Evolutionary conservation across 768 basidiomycete genomes (phyloP), one percentile per base, ranked within the genome.

Genomic region (Naganishia onofrii): DNA sequence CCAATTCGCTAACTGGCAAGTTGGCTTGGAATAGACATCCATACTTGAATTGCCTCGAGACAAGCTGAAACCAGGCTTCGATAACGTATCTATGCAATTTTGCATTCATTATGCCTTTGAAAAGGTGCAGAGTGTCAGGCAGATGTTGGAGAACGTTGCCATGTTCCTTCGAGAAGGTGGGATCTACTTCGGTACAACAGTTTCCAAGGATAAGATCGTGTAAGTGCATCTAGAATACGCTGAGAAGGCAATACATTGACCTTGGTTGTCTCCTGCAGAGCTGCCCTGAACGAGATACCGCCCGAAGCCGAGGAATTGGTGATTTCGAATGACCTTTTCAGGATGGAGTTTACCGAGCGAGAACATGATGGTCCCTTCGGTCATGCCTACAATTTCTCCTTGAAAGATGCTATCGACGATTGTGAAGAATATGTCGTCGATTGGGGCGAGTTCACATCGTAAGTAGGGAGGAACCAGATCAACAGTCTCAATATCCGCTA

Each of bases 71-170:
- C 84, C 85, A 34, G 88, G 88, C 6, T 96, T 96, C 77, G 96
- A 98, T 77, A 91, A 93, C 68, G 93, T 98, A 6, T 91, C 92
- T 2, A 92, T 97, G 92, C 96, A 99, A 79, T 99, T 99, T 80
- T 98, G 96, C 81, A 97, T 99, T 91, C 96, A 99, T 80, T 98
- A 99, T 77, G 96, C 96, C 9, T 98, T 99, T 79, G 93, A 98
- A 80, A 89, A 86, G n/a, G 86, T 87, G 34, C 83, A 86, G 70
- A 96, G 96, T 78, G 90, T 88, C 29, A 86, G 91, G 36, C 89
- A 87, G 79, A 96, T 99, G 96, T 87, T 99, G 36, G 85, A 88
- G 44, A 99, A 99, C 78, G 94, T 93, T 34, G 86, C 87, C 68
- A 82, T 85, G 55, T 88, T 89, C 84, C 84, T 99, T 54, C 84